Base-by-base conservation (phyloP, 441 rosid genomes). In the Rhodomyrtus psidioides region DNA sequence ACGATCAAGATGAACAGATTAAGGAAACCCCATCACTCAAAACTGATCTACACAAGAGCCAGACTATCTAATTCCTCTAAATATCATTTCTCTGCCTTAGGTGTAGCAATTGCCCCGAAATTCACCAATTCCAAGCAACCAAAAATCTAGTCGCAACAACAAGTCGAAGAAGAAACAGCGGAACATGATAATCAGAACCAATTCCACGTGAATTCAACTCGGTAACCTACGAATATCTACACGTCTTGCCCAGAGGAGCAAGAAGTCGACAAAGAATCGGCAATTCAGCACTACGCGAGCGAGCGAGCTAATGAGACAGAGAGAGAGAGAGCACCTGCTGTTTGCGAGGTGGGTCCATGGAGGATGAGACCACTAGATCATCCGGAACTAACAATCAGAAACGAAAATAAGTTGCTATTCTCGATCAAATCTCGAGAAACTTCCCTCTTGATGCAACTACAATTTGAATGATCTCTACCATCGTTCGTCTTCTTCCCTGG, bases 321-420 rank as follows among this genome's bases (percentile, higher is more conserved):
- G 86, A 83, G 81, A 59, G 62, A 85, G 30, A 83, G 53, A 51
- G 55, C 53, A 94, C 99, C 97, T 95, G 96, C 86, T 93, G 93
- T 88, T 94, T 96, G 83, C 97, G 97, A 88, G 91, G 88, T 4
- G 91, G 91, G 88, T 95, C 98, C 98, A 96, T 94, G 87, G 88
- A 30, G 56, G 82, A 55, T 59, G 21, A 60, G 70, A 56, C 27
- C 59, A 10, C 59, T 56, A 44, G 60, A 54, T 65, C 88, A 44
- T 42, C 55, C 53, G 24, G 56, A 54, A 23, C 2, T 12, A 24
- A 56, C 23, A 59, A 51, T 51, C 12, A 17, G 76, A 23, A 21
- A 42, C 39, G 60, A 49, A 60, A 70, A 39, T 55, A 46, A 55
- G 70, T 39, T 10, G 79, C 79, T 21, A 44, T 3, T 70, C 49